phyloP scores from a whole-genome alignment of 139 green algal species.

The Haematococcus lacustris region DNA sequence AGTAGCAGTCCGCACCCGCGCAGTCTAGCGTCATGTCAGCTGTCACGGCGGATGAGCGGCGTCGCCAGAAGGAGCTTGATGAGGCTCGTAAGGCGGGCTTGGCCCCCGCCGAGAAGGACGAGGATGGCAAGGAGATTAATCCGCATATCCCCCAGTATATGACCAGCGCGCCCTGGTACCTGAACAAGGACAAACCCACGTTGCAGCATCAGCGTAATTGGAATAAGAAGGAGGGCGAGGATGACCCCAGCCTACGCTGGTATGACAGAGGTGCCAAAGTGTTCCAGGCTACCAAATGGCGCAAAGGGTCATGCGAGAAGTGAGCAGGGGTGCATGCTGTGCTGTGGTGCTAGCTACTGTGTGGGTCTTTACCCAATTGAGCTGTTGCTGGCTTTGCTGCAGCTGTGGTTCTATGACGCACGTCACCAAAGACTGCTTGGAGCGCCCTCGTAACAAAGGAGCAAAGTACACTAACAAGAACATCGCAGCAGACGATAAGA shows the following conservation, averaged over 20 bases:
- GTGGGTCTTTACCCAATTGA: background rate
- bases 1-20: no score
- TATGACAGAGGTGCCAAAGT: conserved; percentile 90
- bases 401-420: conserved; percentile 95
- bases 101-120: conserved; percentile 85
- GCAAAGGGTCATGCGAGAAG: conserved; percentile 97
- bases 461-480: conserved; percentile 84
- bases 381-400: no score
- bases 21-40: no score
- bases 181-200: conserved; percentile 75
- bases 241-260: conserved; percentile 54
- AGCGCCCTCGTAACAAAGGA: conserved; percentile 81
- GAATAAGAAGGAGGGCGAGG: conserved; percentile 53
- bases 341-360: background rate
- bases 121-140: conserved; percentile 98
- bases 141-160: conserved; percentile 99
- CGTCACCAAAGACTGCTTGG: conserved; percentile 92
- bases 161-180: conserved; percentile 94
- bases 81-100: conserved; percentile 95
- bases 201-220: conserved; percentile 98
- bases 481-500: conserved; percentile 93
- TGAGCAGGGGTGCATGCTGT: conserved; percentile 29
- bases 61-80: conserved; percentile 54
- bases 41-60: conserved; percentile 1
- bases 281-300: conserved; percentile 89